Evolutionary conservation across 495 filamentous ascomycete species (phyloP), one percentile per base, ranked within the genome.

Genomic region (Trichoderma parareesei): DNA sequence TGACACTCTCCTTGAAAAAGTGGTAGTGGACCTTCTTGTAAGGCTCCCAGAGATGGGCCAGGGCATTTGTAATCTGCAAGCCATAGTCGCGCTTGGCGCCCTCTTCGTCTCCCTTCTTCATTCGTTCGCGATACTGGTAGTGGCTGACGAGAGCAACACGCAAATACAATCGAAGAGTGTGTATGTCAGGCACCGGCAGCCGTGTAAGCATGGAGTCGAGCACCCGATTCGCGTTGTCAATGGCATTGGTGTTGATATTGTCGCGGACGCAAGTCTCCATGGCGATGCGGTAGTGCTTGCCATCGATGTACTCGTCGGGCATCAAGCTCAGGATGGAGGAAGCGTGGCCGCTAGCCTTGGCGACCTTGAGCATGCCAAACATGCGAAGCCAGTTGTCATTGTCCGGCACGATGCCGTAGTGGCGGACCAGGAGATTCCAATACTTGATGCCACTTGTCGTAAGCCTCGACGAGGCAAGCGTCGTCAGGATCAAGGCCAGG

Each of bases 241-340:
- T 79, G 11, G 84, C 80, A 44, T 84, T 79, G n/a, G 68, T 71
- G 73, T 95, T 96, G 35, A 83, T 81, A 65, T 82, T 84, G 76
- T 96, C 90, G 48, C 88, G 79, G 20, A 78, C 76, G 71, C 91
- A 96, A 49, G 79, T 76, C 46, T 77, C 79, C 71, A 96, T 82
- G 38, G 87, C 91, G 44, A 91, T 83, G 60, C 85, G 84, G 75
- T 93, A 90, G 18, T 83, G 84, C 59, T 83, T 82, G 5, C 73
- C 67, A 18, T 72, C 73, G 20, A 81, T 63, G 38, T 77, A 43
- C 6, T 74, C 68, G 3, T 65, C 61, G 7, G 81, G 78, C 72
- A 85, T 80, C 0, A 82, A 71, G 7, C 74, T 71, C n/a, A 96
- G 67, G 5, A 87, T 65, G 1, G 79, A 72, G 46, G 85, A 78